A percentile compares a stretch with the other conserved stretches of the same genome.
Evolutionary conservation across 2,329 filamentous ascomycete species (phyloP).

Genomic region (Colletotrichum shisoi): DNA sequence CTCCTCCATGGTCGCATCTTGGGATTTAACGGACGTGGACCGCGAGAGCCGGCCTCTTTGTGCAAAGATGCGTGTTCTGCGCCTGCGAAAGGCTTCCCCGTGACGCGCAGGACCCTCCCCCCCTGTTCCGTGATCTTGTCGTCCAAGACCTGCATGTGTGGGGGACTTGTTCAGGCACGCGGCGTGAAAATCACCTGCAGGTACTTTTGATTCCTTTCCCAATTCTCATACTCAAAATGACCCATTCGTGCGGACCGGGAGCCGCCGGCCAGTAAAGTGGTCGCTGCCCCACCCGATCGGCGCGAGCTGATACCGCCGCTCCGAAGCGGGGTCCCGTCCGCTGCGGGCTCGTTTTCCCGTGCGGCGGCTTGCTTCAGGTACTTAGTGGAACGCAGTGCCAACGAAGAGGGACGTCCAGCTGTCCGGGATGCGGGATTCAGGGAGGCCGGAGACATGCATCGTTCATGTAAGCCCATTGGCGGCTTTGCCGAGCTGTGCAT

Average conservation of each 20-base stretch:
- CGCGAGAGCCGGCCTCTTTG: conserved; percentile 7
- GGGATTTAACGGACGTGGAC: not conserved
- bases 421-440: not conserved
- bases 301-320: conserved; percentile 5
- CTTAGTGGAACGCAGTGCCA: not conserved
- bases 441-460: not conserved
- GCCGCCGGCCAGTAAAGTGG: conserved; percentile 12
- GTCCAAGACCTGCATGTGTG: conserved; percentile 6
- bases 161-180: conserved; percentile 16
- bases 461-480: conserved; percentile 8
- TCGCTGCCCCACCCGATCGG: conserved; percentile 1
- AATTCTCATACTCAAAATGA: not conserved
- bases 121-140: not conserved
- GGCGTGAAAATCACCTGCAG: conserved; percentile 17
- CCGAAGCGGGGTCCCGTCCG: conserved; percentile 16
- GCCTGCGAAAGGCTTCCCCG: not conserved
- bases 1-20: conserved; percentile 4
- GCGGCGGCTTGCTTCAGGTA: conserved; percentile 29
- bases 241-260: conserved; percentile 9
- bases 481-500: conserved; percentile 20
- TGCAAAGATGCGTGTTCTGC: not conserved
- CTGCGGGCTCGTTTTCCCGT: not conserved
- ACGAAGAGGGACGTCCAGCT: not conserved
- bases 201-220: conserved; percentile 3
- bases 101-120: not conserved